Evolutionary conservation across 1,284 basidiomycete genomes (phyloP).

Genomic region (Serendipita sp.): DNA sequence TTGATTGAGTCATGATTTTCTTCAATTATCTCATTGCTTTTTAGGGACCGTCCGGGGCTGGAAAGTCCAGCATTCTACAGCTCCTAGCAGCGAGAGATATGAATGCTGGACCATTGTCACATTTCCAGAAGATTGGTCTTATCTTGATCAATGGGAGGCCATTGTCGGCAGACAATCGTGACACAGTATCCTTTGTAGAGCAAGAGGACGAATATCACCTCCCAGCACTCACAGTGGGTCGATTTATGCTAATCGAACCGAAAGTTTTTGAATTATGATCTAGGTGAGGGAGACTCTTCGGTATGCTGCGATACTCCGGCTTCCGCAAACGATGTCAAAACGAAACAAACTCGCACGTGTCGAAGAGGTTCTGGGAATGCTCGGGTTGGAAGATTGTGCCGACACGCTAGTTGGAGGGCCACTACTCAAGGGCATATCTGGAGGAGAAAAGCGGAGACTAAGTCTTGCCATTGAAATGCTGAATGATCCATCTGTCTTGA

Average conservation of each 20-base stretch:
- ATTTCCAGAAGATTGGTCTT: conserved; percentile 21
- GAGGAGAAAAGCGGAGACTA: conserved; percentile 39
- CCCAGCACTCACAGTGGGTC: conserved; percentile 28
- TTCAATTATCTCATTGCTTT: not conserved
- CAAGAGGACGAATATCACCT: conserved; percentile 37
- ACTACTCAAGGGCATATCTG: conserved; percentile 34
- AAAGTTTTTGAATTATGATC: not conserved
- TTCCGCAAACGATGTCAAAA: conserved; percentile 27
- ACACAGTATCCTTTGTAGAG: conserved; percentile 33
- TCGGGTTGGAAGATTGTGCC: conserved; percentile 36
- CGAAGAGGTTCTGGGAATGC: conserved; percentile 32
- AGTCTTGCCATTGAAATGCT: conserved; percentile 34
- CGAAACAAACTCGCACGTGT: conserved; percentile 30
- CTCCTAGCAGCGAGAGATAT: conserved; percentile 27
- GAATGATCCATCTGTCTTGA: conserved; percentile 31
- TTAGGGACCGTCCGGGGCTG: conserved; percentile 26
- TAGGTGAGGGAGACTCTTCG: conserved; percentile 29
- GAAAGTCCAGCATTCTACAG: conserved; percentile 33
- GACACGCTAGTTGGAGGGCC: conserved; percentile 37
- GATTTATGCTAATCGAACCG: not conserved
- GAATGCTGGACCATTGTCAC: conserved; percentile 22
- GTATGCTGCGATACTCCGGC: conserved; percentile 33
- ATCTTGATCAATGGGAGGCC: conserved; percentile 24
- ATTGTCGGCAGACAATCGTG: conserved; percentile 17
- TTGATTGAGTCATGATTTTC: not conserved